Base-by-base conservation (phyloP, 768 basidiomycete genomes). In the Infundibulicybe gibba region DNA sequence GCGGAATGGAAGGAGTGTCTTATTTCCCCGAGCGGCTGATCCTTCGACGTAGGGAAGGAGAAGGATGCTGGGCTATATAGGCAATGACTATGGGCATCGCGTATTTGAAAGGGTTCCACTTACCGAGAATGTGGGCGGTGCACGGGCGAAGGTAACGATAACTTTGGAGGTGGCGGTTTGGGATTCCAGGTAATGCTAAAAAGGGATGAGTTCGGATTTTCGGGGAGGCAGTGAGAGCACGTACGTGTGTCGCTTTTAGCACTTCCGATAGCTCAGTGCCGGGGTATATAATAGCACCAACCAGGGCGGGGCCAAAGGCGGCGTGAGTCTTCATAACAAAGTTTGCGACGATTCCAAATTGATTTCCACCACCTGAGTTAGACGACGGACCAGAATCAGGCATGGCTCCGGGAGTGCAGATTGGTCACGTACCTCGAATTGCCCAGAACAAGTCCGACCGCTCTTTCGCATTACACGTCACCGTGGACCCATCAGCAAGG, bases 401-500 rank as follows among this genome's bases (percentile, higher is more conserved):
- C 17, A 6, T 14, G 3, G 17, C 14, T 10, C 35, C 35, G 10
- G n/a, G 17, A 38, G 10, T 14, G 39, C 20, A 44, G 45, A 10
- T 41, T 41, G 40, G 12, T 10, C 19, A 10, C 19, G 59, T 39
- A 57, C 60, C 60, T 38, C 60, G 44, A 34, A 61, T 61, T 2
- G 60, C 60, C 58, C 56, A 61, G 46, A 56, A 61, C 3, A 59
- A 40, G 48, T 59, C 42, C 59, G 65, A 43, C 31, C 58, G 49
- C 38, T 55, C 43, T 2, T 45, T 53, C 12, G 38, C 49, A 39
- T 49, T 56, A 44, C 49, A 37, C 19, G 31, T 43, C 12, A 54
- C 45, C 13, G 55, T 54, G 16, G 43, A 21, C 16, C 55, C 56
- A 43, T 56, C 50, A 6, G 58, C 57, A 20, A 59, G 40, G 6